Evolutionary conservation across 2,329 filamentous ascomycete genomes (phyloP).

Genomic region (Curvularia sp.): DNA sequence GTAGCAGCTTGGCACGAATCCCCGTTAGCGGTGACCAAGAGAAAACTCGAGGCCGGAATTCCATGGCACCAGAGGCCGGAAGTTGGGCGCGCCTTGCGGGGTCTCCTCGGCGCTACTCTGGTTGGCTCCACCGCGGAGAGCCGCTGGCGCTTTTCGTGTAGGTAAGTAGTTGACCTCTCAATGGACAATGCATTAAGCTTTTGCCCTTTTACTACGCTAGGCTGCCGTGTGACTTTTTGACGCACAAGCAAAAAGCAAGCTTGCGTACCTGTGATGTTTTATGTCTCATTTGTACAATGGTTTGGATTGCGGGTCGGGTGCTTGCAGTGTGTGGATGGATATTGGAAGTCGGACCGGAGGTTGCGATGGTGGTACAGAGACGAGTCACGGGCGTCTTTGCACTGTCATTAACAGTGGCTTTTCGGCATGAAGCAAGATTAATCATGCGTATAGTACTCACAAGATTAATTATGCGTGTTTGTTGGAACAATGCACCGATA

Average conservation of each 20-base stretch:
- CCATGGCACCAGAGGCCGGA: slow-evolving; percentile 4
- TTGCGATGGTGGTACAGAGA: neutral
- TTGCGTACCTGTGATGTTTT: neutral
- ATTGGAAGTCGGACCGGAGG: slow-evolving; percentile 2
- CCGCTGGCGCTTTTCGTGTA: neutral
- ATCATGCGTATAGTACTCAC: neutral
- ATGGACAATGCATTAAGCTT: neutral
- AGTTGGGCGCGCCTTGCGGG: slow-evolving; percentile 6
- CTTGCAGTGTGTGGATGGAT: neutral
- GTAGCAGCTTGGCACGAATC: neutral
- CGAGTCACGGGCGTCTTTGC: neutral
- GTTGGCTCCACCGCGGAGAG: slow-evolving; percentile 22
- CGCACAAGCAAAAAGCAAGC: neutral
- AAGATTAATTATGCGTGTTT: neutral
- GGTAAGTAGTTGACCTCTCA: neutral
- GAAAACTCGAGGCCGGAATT: slow-evolving; percentile 13
- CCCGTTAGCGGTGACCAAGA: neutral
- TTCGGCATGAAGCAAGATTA: neutral
- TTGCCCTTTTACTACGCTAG: neutral
- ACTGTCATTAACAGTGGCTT: neutral
- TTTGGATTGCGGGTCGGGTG: neutral
- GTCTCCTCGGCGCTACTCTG: slow-evolving; percentile 3
- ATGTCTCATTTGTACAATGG: neutral
- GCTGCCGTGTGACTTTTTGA: neutral
- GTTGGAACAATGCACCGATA: neutral